Conservation (phyloP, 2,329 filamentous ascomycete species). For the Pseudocercospora eumusae region DNA sequence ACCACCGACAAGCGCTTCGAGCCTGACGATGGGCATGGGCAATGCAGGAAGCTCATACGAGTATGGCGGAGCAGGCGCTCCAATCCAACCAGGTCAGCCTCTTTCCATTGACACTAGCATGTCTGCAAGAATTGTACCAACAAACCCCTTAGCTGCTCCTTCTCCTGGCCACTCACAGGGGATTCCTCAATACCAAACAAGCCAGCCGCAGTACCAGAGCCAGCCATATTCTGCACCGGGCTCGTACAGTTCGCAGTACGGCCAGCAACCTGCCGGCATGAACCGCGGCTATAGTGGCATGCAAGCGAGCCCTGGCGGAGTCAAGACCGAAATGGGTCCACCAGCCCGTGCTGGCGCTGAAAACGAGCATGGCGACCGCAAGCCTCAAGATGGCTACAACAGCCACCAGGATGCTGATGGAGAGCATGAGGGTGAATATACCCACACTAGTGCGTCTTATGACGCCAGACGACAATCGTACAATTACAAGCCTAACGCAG, state of each 20-base stretch:
- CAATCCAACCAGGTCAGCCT: conserved; percentile 64
- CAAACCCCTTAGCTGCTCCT: conserved; percentile 79
- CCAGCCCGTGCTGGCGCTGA: conserved; percentile 65
- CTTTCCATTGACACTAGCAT: conserved; percentile 80
- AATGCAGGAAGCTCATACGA: conserved; percentile 74
- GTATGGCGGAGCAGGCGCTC: conserved; percentile 60
- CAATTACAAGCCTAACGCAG: conserved; percentile 69
- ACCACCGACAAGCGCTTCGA: conserved; percentile 88
- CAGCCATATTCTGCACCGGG: conserved; percentile 73
- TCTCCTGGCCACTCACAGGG: conserved; percentile 78
- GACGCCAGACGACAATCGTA: conserved; percentile 72
- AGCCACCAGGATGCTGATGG: conserved; percentile 40
- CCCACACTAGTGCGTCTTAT: conserved; percentile 73
- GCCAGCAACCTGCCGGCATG: conserved; percentile 65
- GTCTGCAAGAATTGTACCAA: conserved; percentile 75
- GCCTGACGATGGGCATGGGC: conserved; percentile 71
- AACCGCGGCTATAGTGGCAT: conserved; percentile 62
- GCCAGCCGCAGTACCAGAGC: conserved; percentile 68
- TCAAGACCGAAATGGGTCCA: conserved; percentile 87
- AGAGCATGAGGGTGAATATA: conserved; percentile 70
- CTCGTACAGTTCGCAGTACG: conserved; percentile 55
- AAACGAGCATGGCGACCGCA: conserved; percentile 64
- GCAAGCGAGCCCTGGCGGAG: conserved; percentile 55
- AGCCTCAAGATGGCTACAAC: conserved; percentile 64
- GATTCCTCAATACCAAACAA: conserved; percentile 72